phyloP scores from a whole-genome alignment of 2,329 filamentous ascomycete species.

The Colletotrichum liriopes region DNA sequence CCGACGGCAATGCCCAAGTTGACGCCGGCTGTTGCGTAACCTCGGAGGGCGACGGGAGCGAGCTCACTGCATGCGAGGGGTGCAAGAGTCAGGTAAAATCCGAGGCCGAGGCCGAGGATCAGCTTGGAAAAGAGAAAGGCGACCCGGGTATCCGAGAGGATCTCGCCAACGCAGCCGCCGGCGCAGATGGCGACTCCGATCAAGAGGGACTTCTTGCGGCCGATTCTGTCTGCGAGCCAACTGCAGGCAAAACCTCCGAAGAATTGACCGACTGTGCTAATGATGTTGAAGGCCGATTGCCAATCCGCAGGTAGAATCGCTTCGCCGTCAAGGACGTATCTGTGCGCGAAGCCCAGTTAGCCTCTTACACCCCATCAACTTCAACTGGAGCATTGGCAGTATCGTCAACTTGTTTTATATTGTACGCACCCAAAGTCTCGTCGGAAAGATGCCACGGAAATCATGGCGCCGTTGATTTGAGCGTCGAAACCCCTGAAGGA shows the following conservation, averaged over 20 bases:
- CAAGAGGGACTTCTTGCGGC: conserved; percentile 62
- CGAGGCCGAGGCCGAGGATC: conserved; percentile 72
- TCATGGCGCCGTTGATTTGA: conserved; percentile 75
- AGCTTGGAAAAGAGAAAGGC: conserved; percentile 74
- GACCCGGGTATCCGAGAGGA: conserved; percentile 70
- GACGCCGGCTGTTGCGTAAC: conserved; percentile 71
- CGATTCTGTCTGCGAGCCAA: conserved; percentile 62
- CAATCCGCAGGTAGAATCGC: conserved; percentile 53
- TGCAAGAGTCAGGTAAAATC: conserved; percentile 72
- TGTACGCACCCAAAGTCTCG: conserved; percentile 66
- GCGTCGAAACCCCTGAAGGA: conserved; percentile 76
- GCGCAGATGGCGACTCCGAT: conserved; percentile 62
- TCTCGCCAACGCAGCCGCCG: conserved; percentile 73
- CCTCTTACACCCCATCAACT: conserved; percentile 16
- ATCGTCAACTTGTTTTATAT: background rate
- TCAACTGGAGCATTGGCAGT: background rate
- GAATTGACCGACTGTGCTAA: conserved; percentile 71
- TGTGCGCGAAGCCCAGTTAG: background rate
- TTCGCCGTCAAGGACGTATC: conserved; percentile 34
- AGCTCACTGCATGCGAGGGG: conserved; percentile 74
- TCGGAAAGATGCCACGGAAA: conserved; percentile 70
- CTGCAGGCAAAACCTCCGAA: conserved; percentile 67
- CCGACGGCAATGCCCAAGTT: conserved; percentile 76
- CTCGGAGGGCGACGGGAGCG: conserved; percentile 70
- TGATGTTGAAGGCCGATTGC: conserved; percentile 65